Conservation (phyloP, 2,329 filamentous ascomycete genomes). For the Diaporthe ampelina region DNA sequence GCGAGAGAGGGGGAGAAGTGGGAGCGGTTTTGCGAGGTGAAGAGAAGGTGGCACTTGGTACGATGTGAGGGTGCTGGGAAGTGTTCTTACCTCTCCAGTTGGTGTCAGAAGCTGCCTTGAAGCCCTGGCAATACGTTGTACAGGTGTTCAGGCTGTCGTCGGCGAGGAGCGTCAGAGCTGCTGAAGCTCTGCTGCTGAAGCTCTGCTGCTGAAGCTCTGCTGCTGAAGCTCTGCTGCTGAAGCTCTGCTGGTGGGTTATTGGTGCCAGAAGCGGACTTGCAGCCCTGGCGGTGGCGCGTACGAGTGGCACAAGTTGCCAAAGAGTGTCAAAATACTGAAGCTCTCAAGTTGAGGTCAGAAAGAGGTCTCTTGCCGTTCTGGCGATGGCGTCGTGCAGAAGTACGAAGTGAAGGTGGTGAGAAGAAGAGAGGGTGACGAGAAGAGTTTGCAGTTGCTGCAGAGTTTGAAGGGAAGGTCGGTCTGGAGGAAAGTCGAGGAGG, state of each 20-base stretch:
- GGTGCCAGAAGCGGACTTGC: conserved; percentile 14
- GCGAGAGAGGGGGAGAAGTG: neutral
- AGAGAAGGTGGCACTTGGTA: neutral
- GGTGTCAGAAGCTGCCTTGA: conserved; percentile 18
- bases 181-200: neutral
- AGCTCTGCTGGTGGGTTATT: neutral
- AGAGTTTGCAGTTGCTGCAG: conserved; percentile 18
- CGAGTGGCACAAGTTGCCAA: conserved; percentile 7
- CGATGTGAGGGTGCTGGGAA: neutral
- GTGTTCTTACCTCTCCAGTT: neutral
- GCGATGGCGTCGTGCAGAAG: conserved; percentile 2
- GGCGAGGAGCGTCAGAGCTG: conserved; percentile 12
- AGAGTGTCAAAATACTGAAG: conserved; percentile 19
- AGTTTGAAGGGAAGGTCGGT: conserved; percentile 6
- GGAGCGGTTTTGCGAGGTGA: neutral
- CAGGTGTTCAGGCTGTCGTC: conserved; percentile 17
- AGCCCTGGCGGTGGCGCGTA: conserved; percentile 12
- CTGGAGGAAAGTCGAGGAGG: neutral
- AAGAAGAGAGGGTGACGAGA: neutral
- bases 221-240: neutral
- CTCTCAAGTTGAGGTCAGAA: neutral
- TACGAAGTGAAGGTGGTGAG: conserved; percentile 13
- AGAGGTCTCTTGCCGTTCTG: conserved; percentile 15
- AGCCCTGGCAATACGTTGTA: conserved; percentile 30
- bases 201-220: no score